Evolutionary conservation across 1,284 basidiomycete genomes (phyloP).

Genomic region (Wallemia hederae): DNA sequence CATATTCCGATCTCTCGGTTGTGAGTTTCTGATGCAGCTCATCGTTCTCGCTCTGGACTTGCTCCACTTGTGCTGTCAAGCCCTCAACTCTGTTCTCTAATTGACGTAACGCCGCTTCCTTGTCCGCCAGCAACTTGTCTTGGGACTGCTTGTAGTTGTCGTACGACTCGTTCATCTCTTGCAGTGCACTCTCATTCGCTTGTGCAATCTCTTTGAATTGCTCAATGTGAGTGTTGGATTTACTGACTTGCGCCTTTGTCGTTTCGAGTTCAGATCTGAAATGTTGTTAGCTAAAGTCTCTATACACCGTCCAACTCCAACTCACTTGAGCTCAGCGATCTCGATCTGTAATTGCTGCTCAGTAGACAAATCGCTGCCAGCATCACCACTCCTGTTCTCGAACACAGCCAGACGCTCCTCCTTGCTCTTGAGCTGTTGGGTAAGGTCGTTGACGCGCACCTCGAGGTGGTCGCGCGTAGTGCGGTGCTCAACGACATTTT

Average conservation of each 20-base stretch:
- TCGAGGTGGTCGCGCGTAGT: constrained; percentile 54
- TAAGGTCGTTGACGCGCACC: constrained; percentile 39
- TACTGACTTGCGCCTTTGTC: constrained; percentile 37
- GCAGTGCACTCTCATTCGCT: constrained; percentile 45
- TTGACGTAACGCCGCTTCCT: constrained; percentile 24
- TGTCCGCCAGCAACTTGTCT: constrained; percentile 31
- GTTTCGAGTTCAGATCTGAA: constrained; percentile 38
- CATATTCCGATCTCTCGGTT: constrained; percentile 30
- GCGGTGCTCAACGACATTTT: constrained; percentile 2
- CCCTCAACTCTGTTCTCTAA: constrained; percentile 8
- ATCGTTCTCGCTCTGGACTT: constrained; percentile 24
- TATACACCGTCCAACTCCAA: constrained; percentile 3
- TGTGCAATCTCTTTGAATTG: constrained; percentile 60
- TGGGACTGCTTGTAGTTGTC: constrained; percentile 45
- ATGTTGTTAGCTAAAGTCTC: constrained; percentile 1
- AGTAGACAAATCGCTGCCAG: constrained; percentile 21
- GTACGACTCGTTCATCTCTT: constrained; percentile 34
- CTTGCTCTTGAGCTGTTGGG: constrained; percentile 37
- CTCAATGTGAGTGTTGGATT: constrained; percentile 37
- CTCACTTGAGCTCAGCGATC: constrained; percentile 48
- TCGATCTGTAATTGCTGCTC: constrained; percentile 59
- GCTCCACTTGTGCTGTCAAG: constrained; percentile 28
- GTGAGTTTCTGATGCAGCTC: constrained; percentile 31
- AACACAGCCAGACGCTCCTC: constrained; percentile 62
- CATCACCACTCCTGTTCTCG: constrained; percentile 29